Conservation (phyloP, 2,329 filamentous ascomycete genomes). For the Ceratocystis variospora region DNA sequence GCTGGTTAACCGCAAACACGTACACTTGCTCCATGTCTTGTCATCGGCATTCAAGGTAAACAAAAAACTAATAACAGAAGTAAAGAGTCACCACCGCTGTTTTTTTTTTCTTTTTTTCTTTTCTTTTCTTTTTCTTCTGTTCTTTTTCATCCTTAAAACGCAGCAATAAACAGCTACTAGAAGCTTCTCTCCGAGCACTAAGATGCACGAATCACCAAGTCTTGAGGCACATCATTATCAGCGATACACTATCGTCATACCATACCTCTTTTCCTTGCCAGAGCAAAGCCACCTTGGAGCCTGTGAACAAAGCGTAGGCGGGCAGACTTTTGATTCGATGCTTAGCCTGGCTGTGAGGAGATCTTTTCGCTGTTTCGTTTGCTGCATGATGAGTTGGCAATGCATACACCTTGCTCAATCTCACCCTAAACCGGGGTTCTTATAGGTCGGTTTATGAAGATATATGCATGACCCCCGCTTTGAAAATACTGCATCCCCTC, state of each 20-base stretch:
- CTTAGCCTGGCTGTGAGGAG: neutral
- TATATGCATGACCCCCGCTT: constrained; percentile 16
- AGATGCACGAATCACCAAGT: neutral
- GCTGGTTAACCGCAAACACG: neutral
- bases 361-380: constrained; percentile 11
- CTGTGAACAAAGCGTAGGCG: constrained; percentile 9
- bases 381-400: constrained; percentile 20
- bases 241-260: constrained; percentile 1
- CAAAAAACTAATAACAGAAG: neutral
- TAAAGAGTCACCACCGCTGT: neutral
- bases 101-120: too few relatives aligned
- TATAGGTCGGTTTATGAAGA: constrained; percentile 12
- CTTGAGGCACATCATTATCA: neutral
- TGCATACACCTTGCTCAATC: constrained; percentile 19
- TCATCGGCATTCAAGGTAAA: neutral
- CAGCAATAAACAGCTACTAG: neutral
- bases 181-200: neutral
- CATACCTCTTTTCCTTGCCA: neutral
- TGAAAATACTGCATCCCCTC: constrained; percentile 3
- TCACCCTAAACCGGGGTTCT: constrained; percentile 16
- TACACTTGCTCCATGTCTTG: neutral
- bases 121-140: too few relatives aligned
- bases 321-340: constrained; percentile 16
- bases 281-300: neutral
- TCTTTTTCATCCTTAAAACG: neutral